Evolutionary conservation across 257 asterid species (phyloP), one percentile per base, ranked within the genome.

Genomic region (Solanum paucissectum): DNA sequence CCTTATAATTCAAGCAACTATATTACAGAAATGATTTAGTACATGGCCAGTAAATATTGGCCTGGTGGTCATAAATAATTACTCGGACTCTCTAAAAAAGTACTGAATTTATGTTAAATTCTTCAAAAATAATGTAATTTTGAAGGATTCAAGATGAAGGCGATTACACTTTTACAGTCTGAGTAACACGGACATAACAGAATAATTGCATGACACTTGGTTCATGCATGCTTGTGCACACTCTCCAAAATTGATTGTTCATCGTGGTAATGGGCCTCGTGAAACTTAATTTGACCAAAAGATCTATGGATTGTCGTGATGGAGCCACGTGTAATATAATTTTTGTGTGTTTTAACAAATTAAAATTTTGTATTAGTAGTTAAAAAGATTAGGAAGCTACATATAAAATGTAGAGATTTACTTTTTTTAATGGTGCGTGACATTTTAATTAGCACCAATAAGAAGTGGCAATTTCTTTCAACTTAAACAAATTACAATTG

Each of bases 101-200:
- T 10, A 0, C 0, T 9, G 12, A 2, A 49, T 13, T 3, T 49
- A 13, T 14, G 0, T 49, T 6, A 5, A 16, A 49, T 49, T 14
- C 3, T 49, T 5, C 3, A 14, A 49, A 49, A 64, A 4, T 64
- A n/a, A 2, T 25, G 3, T 1, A 60, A 60, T 60, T 60, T 60
- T 21, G 0, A 60, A 1, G 12, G 1, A 0, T 60, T 18, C 4
- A 18, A 55, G 14, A 42, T 42, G 49, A 42, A 42, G 49, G 49
- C 49, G 0, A 0, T 42, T 42, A 5, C 49, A 3, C 49, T 42
- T 42, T 42, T 42, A 42, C 49, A 0, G 0, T 42, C 4, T 42
- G 0, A 3, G 13, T 3, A 44, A 44, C 16, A 12, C 16, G 16
- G 5, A 44, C 16, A 44, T 44, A 12, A 44, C 5, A 44, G 10